A percentile compares a stretch with the other conserved stretches of the same genome.
Evolutionary conservation across 495 filamentous ascomycete genomes (phyloP).

Genomic region (Darksidea phi): DNA sequence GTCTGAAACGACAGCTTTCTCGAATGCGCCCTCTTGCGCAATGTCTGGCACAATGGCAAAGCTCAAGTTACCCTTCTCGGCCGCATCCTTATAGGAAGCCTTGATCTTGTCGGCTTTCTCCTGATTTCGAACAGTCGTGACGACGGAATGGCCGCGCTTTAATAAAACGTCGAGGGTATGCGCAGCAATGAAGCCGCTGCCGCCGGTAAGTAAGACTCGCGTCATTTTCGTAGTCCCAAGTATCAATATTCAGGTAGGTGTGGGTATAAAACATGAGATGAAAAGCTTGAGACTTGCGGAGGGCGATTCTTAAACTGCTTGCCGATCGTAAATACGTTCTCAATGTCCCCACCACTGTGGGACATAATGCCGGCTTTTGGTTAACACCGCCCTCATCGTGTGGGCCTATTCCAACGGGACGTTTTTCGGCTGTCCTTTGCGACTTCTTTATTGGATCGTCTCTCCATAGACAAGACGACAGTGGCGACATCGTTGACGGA

Average conservation of each 20-base stretch:
- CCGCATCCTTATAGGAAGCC: slow-evolving; percentile 57
- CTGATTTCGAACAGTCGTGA: slow-evolving; percentile 79
- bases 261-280: too few relatives aligned
- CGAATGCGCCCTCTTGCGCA: slow-evolving; percentile 70
- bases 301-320: not conserved
- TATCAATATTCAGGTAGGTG: too few relatives aligned
- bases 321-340: slow-evolving; percentile 7
- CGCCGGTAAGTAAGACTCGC: slow-evolving; percentile 41
- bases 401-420: too few relatives aligned
- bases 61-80: slow-evolving; percentile 62
- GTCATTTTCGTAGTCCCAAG: slow-evolving; percentile 11
- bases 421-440: too few relatives aligned
- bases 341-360: slow-evolving; percentile 10
- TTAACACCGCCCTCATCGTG: not conserved
- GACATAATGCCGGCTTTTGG: not conserved
- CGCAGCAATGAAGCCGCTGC: slow-evolving; percentile 41
- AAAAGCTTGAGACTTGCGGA: too few relatives aligned
- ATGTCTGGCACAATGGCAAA: slow-evolving; percentile 84
- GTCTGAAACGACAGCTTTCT: slow-evolving; percentile 68
- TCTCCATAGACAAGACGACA: too few relatives aligned
- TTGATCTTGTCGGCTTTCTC: slow-evolving; percentile 77
- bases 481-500: too few relatives aligned
- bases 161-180: slow-evolving; percentile 34
- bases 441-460: too few relatives aligned
- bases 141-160: slow-evolving; percentile 53